Evolutionary conservation across 2,329 filamentous ascomycete species (phyloP).

Genomic region (Talaromyces funiculosus): DNA sequence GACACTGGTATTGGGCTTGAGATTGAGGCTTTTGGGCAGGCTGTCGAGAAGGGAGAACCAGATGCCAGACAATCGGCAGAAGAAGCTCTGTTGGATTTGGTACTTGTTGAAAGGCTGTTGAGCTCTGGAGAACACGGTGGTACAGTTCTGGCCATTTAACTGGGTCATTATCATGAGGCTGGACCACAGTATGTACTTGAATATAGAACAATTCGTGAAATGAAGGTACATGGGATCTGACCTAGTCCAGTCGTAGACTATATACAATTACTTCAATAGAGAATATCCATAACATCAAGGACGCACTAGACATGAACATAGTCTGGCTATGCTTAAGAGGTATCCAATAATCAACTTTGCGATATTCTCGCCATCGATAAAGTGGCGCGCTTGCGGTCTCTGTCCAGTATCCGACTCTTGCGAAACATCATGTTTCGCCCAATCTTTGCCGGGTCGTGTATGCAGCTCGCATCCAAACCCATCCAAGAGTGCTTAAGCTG

Average conservation of each 20-base stretch:
- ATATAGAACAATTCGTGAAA: not conserved
- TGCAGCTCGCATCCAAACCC: not conserved
- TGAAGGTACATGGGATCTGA: not conserved
- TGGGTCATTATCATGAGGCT: not conserved
- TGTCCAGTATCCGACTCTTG: not conserved
- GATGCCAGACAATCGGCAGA: constrained; percentile 15
- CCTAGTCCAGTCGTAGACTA: not conserved
- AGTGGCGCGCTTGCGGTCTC: not conserved
- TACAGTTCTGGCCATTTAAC: not conserved
- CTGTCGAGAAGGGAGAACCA: constrained; percentile 12
- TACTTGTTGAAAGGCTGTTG: constrained; percentile 13
- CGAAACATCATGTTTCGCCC: not conserved
- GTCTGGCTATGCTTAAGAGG: too few relatives aligned
- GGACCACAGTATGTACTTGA: not conserved
- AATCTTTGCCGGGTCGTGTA: not conserved
- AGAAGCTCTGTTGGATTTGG: constrained; percentile 17
- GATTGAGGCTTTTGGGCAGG: not conserved
- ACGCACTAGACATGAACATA: too few relatives aligned
- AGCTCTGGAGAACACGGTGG: not conserved
- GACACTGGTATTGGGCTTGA: not conserved
- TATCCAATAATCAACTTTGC: too few relatives aligned
- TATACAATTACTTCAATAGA: not conserved
- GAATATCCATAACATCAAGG: not conserved
- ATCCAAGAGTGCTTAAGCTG: not conserved
- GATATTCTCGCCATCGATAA: too few relatives aligned